Evolutionary conservation across 73 alveolate genomes (phyloP).

Genomic region (Paramecium sonneborni): DNA sequence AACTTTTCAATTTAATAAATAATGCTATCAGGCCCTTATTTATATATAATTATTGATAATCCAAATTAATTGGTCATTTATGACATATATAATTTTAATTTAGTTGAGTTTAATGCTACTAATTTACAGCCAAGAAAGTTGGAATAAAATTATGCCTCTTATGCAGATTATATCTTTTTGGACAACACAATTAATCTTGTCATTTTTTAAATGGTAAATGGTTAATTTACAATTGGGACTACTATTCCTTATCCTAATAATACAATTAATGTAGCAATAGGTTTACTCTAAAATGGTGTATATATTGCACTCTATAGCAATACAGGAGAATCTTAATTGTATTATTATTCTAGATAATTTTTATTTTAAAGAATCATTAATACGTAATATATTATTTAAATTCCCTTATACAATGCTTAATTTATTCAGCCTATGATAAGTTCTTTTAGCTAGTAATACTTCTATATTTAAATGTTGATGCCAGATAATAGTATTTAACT

Average conservation of each 20-base stretch:
- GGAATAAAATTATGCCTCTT: not conserved
- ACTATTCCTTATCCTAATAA: not conserved
- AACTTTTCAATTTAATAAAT: not conserved
- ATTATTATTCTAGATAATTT: not conserved
- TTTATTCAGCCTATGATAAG: not conserved
- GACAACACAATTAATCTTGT: not conserved
- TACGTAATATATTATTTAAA: not conserved
- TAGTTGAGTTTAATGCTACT: not conserved
- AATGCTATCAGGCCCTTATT: constrained; percentile 16
- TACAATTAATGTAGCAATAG: not conserved
- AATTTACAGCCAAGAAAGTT: not conserved
- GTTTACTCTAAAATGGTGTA: not conserved
- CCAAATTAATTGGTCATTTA: not conserved
- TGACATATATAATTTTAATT: not conserved
- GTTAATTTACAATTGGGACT: not conserved
- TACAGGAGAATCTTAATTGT: not conserved
- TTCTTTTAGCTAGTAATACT: not conserved
- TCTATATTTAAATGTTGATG: not conserved
- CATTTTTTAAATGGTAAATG: constrained; percentile 5
- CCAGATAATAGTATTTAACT: not conserved
- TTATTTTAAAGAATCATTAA: not conserved
- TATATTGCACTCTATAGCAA: not conserved
- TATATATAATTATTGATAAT: not conserved
- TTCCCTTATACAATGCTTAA: not conserved
- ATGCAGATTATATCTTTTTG: not conserved